Evolutionary conservation across 139 green algal species (phyloP).

Genomic region (Trebouxia sp.): DNA sequence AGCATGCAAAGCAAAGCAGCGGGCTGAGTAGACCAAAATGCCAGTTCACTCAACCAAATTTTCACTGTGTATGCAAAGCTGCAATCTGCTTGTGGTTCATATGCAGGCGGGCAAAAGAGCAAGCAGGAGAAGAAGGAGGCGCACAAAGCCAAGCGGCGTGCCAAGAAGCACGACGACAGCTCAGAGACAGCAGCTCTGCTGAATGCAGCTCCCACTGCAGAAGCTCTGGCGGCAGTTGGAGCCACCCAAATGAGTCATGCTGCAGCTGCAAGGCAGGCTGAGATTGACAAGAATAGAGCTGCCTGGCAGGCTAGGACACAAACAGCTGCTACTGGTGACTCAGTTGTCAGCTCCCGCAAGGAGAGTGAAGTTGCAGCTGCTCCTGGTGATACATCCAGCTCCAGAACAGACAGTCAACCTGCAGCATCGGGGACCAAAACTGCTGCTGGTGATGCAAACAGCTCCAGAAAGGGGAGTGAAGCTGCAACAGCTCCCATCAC

Average conservation of each 20-base stretch:
- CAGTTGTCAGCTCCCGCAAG: too few species aligned
- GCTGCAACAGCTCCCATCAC: too few species aligned
- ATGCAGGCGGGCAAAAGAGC: constrained; percentile 31
- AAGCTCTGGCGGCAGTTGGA: constrained; percentile 28
- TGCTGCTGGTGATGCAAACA: not conserved
- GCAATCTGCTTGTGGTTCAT: not conserved
- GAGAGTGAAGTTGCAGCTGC: too few species aligned
- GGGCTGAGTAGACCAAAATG: too few species aligned
- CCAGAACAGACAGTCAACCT: too few species aligned
- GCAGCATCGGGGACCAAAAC: too few species aligned
- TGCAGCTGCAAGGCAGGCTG: constrained; percentile 2
- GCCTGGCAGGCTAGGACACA: not conserved
- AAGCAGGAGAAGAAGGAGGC: constrained; percentile 44
- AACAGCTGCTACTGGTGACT: not conserved
- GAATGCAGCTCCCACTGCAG: constrained; percentile 24
- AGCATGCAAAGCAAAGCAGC: too few species aligned
- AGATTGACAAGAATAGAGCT: not conserved
- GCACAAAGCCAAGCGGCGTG: constrained; percentile 26
- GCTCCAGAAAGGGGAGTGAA: not conserved
- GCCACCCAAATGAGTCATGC: constrained; percentile 3
- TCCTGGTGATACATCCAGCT: not conserved
- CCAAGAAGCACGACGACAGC: not conserved
- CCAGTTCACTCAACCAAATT: too few species aligned
- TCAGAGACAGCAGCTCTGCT: not conserved
- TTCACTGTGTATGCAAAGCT: not conserved